These are phyloP conservation scores for Dentipellis fragilis DNA, from an alignment of 768 basidiomycete species.

Conservation along the genomic window DNA sequence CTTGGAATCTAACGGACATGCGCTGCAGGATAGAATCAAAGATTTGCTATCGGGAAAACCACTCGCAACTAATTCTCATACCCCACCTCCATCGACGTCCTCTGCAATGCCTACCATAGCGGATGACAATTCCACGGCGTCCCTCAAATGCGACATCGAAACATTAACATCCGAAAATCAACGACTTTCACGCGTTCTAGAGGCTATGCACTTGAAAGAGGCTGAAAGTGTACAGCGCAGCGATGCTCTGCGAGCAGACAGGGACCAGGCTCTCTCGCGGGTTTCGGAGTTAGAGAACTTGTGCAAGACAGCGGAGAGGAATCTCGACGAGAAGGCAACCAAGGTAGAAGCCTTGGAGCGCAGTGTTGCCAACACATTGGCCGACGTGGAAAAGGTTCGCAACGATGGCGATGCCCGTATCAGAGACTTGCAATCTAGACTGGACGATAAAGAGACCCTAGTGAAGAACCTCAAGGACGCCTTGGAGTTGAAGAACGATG, in stretches of 20 bases:
- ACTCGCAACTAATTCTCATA: conserved; percentile 4
- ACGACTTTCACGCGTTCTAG: conserved; percentile 28
- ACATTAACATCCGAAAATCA: conserved; percentile 45
- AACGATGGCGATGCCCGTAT: conserved; percentile 34
- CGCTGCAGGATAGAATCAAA: conserved; percentile 41
- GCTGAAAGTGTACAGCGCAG: conserved; percentile 7
- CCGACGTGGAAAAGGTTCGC: conserved; percentile 37
- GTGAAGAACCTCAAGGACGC: conserved; percentile 41
- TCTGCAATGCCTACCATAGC: too few species aligned
- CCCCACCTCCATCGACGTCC: conserved; percentile 11
- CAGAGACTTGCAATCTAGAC: conserved; percentile 32
- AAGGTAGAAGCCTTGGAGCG: conserved; percentile 40
- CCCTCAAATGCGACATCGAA: too few species aligned
- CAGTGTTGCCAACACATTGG: conserved; percentile 24
- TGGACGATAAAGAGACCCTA: conserved; percentile 34
- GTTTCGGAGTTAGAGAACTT: conserved; percentile 34
- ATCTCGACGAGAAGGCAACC: conserved; percentile 32
- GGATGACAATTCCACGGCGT: too few species aligned
- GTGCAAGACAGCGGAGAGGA: conserved; percentile 30
- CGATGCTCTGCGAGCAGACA: conserved; percentile 30
- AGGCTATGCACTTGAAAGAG: conserved; percentile 9
- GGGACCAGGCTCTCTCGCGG: conserved; percentile 29
- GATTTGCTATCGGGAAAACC: conserved; percentile 28
- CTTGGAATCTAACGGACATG: conserved; percentile 25
- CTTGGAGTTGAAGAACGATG: conserved; percentile 40